Evolutionary conservation across 805 yeast genomes (phyloP).

Genomic region (Schizosaccharomyces octosporus): DNA sequence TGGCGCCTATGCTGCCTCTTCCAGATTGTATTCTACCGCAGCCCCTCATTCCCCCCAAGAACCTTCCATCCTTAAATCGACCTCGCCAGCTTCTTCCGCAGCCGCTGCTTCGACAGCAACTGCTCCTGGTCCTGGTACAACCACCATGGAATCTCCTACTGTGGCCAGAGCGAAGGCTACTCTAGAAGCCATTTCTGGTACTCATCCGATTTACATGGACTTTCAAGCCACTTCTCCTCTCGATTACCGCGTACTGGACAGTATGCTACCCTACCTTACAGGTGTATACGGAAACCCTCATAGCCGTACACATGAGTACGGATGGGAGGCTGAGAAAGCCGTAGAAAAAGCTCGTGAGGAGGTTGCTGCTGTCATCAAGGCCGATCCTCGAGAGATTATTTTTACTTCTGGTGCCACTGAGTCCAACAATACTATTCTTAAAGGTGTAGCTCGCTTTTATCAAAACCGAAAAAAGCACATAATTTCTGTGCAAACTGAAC

Average conservation of each 20-base stretch:
- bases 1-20: too few relatives aligned
- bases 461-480: constrained; percentile 73
- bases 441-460: constrained; percentile 90
- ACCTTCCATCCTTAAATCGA: too few relatives aligned
- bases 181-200: background rate
- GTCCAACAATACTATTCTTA: constrained; percentile 77
- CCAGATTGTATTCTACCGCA: too few relatives aligned
- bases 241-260: constrained; percentile 84
- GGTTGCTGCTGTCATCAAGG: constrained; percentile 62
- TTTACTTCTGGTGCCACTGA: constrained; percentile 98
- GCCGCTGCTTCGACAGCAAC: background rate
- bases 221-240: constrained; percentile 97
- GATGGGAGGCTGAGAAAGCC: constrained; percentile 93
- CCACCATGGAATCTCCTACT: background rate
- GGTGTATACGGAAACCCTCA: constrained; percentile 96
- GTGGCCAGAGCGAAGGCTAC: background rate
- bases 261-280: constrained; percentile 63
- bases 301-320: constrained; percentile 86
- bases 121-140: background rate
- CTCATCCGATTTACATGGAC: constrained; percentile 79
- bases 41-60: too few relatives aligned
- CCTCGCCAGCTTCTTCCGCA: background rate
- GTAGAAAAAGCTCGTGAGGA: constrained; percentile 69
- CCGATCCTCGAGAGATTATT: constrained; percentile 89
- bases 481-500: constrained; percentile 91